Conservation (phyloP, 441 rosid species). For the Gossypium trilobum region DNA sequence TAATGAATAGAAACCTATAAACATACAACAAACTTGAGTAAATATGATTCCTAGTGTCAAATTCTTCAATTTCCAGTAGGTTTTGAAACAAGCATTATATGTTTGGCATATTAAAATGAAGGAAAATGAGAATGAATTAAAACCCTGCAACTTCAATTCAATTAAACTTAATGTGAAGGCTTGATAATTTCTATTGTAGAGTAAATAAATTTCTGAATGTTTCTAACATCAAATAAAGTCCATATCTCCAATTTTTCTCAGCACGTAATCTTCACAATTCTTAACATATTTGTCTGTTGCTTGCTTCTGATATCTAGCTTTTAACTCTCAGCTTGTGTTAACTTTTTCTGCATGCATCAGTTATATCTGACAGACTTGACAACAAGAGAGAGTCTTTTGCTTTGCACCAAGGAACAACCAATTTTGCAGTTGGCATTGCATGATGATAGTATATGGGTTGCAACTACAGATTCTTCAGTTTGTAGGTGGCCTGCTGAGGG, state of each 20-base stretch:
- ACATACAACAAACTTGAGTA: background rate
- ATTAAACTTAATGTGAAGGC: background rate
- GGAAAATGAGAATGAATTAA: background rate
- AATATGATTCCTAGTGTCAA: background rate
- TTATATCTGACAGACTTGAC: conserved; percentile 92
- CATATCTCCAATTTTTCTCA: background rate
- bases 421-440: conserved; percentile 80
- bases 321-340: conserved; percentile 10
- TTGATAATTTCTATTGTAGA: background rate
- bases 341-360: conserved; percentile 35
- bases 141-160: background rate
- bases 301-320: background rate
- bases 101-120: background rate
- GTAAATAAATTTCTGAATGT: background rate
- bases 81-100: background rate
- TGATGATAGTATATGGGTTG: conserved; percentile 87
- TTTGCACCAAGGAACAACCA: conserved; percentile 86
- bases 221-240: background rate
- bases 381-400: conserved; percentile 88
- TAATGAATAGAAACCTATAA: background rate
- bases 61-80: background rate
- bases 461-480: conserved; percentile 86
- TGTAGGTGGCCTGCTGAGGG: conserved; percentile 94
- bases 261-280: background rate
- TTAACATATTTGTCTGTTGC: background rate